Evolutionary conservation across 495 filamentous ascomycete species (phyloP).

Genomic region (Penicillium pulvis): DNA sequence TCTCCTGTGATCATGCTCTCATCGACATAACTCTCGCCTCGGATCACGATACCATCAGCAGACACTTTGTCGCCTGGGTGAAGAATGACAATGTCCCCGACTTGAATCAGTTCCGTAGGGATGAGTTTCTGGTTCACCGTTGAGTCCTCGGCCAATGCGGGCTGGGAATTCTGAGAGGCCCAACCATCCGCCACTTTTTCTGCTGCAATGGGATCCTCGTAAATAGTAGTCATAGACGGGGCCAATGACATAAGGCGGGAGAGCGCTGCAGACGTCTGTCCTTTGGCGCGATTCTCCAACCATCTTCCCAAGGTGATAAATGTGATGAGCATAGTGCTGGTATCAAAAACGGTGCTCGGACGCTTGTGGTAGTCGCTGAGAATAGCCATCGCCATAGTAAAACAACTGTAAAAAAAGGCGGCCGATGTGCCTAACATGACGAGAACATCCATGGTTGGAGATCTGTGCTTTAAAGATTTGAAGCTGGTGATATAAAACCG

Average conservation of each 20-base stretch:
- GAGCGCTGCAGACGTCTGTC: constrained; percentile 92
- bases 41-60: constrained; percentile 84
- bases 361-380: constrained; percentile 66
- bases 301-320: constrained; percentile 92
- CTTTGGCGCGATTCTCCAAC: constrained; percentile 94
- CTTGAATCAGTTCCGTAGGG: constrained; percentile 92
- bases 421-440: constrained; percentile 92
- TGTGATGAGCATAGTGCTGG: constrained; percentile 97
- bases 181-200: constrained; percentile 85
- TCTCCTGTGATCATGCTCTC: constrained; percentile 99
- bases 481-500: constrained; percentile 91
- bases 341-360: constrained; percentile 92
- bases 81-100: constrained; percentile 90
- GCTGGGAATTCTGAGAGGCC: constrained; percentile 52
- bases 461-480: constrained; percentile 83
- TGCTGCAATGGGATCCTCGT: constrained; percentile 92
- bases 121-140: constrained; percentile 75
- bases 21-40: constrained; percentile 90
- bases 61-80: constrained; percentile 96
- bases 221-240: constrained; percentile 96
- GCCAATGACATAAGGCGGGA: constrained; percentile 95
- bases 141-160: constrained; percentile 51
- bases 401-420: constrained; percentile 96
- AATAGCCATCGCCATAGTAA: constrained; percentile 83
- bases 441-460: constrained; percentile 97